Evolutionary conservation across 1,139 yeast species (phyloP), one percentile per base, ranked within the genome.

Genomic region (Chernovozyma sophiae-reginae): DNA sequence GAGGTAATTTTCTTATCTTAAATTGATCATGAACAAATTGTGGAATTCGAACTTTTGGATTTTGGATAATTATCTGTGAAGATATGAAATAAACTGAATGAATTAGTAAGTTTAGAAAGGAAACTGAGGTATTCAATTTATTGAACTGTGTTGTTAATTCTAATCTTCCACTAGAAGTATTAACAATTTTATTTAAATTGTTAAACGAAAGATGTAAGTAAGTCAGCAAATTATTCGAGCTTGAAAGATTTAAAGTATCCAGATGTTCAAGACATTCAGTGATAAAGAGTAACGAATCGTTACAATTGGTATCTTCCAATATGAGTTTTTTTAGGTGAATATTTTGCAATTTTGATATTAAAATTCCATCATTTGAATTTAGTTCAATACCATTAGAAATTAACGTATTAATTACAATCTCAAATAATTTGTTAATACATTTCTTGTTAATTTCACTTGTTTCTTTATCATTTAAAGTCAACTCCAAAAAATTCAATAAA

Each of bases 331-430:
- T 53, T 24, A 43, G 46, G 34, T 51, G 49, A 2, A 33, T 39
- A 4, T 42, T 48, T 19, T 44, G 44, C 6, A 43, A 43, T 10
- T 53, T 40, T 1, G 35, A 37, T 3, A 60, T 60, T 6, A 27
- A 33, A 15, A 65, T 42, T 4, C 45, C 43, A 12, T 72, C 73
- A 39, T 60, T 56, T 49, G 72, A 56, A 3, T 47, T 47, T 6
- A 4, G 68, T 35, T 32, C 57, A 51, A 25, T 59, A 51, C 32
- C 74, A 73, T 47, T 67, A 71, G 20, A 3, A n/a, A 31, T 19
- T 13, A 30, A 15, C n/a, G 33, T 23, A 6, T 23, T 17, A n/a
- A 25, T 14, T 3, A 25, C 25, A 2, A 15, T 16, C 4, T 31
- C 27, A 11, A 41, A 23, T 2, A 43, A 13, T 13, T 34, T 33